phyloP scores from a whole-genome alignment of 176 grass and related monocot species.

The Avena sativa region DNA sequence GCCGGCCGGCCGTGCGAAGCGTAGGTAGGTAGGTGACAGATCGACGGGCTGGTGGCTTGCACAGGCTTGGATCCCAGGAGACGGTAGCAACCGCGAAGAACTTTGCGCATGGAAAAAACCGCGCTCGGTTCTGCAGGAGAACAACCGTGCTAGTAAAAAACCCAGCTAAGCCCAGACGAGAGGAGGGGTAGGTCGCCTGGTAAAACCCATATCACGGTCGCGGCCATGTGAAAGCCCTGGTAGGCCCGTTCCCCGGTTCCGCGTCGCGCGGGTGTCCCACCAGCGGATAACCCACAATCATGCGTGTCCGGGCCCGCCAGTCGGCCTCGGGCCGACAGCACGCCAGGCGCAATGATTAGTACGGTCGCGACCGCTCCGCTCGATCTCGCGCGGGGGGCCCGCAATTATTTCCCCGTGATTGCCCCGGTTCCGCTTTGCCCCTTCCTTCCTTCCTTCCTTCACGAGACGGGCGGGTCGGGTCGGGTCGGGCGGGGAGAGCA shows the following conservation, averaged over 20 bases:
- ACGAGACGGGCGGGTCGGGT: not conserved
- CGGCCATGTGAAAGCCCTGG: too few relatives aligned
- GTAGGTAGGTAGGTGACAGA: not conserved
- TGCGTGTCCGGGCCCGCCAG: slow-evolving; percentile 33
- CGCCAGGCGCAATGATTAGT: slow-evolving; percentile 74
- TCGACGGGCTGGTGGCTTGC: not conserved
- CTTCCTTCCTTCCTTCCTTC: too few relatives aligned
- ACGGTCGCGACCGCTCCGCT: slow-evolving; percentile 41
- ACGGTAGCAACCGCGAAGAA: too few relatives aligned
- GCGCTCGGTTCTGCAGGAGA: too few relatives aligned
- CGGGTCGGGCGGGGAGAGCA: not conserved
- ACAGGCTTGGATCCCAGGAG: too few relatives aligned
- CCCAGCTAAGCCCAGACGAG: too few relatives aligned
- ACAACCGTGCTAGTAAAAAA: too few relatives aligned
- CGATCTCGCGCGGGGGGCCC: not conserved
- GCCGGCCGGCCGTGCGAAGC: too few relatives aligned
- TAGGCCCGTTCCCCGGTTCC: not conserved
- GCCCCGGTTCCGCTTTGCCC: not conserved
- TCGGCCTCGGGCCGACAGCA: slow-evolving; percentile 55
- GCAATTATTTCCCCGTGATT: slow-evolving; percentile 75
- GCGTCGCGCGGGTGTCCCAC: not conserved
- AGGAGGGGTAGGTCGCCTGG: too few relatives aligned
- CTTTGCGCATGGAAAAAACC: too few relatives aligned
- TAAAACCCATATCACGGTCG: not conserved
- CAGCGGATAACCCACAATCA: not conserved